Evolutionary conservation across 768 basidiomycete genomes (phyloP).

Genomic region (Leccinum arenicola): DNA sequence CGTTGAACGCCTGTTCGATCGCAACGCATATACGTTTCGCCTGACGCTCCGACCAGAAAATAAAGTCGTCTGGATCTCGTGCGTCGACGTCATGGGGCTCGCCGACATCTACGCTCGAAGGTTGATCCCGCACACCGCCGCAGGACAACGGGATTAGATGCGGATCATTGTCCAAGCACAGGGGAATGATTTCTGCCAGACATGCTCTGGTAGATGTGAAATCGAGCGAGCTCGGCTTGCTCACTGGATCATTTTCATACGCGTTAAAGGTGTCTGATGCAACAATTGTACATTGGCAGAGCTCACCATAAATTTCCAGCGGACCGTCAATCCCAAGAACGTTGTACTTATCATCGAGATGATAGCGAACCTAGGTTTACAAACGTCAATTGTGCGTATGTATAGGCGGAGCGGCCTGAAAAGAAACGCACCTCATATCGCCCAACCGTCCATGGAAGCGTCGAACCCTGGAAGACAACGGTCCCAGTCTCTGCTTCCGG

Average conservation of each 20-base stretch:
- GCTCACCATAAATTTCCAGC: constrained; percentile 84
- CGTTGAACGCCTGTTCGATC: constrained; percentile 78
- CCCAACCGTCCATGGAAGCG: constrained; percentile 84
- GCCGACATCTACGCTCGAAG: constrained; percentile 5
- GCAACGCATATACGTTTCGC: constrained; percentile 83
- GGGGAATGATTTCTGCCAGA: constrained; percentile 74
- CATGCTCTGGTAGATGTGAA: constrained; percentile 62
- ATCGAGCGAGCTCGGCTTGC: constrained; percentile 60
- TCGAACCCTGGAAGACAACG: constrained; percentile 73
- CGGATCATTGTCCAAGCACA: constrained; percentile 86
- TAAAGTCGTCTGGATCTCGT: constrained; percentile 84
- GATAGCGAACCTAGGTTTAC: constrained; percentile 70
- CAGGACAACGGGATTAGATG: constrained; percentile 75
- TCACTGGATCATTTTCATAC: constrained; percentile 46
- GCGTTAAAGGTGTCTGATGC: neutral
- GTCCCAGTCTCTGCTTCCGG: constrained; percentile 55
- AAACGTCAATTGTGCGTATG: constrained; percentile 1
- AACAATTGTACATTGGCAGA: neutral
- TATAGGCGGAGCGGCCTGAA: neutral
- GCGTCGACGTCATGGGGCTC: constrained; percentile 27
- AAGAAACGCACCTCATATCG: constrained; percentile 61
- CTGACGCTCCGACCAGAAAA: constrained; percentile 88
- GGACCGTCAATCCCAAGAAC: constrained; percentile 86
- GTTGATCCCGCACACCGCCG: constrained; percentile 34
- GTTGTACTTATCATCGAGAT: constrained; percentile 97